phyloP scores from a whole-genome alignment of 805 yeast genomes.

The Lachancea meyersii region DNA sequence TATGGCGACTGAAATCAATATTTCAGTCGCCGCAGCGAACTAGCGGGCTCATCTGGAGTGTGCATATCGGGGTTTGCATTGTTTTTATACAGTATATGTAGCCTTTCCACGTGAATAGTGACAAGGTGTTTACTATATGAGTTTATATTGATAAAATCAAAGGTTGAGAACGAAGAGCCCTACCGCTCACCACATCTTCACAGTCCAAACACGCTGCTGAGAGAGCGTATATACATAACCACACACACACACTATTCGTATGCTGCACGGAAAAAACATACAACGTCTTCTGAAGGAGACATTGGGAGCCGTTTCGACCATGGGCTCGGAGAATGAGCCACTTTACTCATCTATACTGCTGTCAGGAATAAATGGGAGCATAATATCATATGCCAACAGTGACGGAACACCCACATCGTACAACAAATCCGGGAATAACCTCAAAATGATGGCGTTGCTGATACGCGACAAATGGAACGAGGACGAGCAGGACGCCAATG shows the following conservation, averaged over 20 bases:
- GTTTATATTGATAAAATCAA: neutral
- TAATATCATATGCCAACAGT: slow-evolving; percentile 24
- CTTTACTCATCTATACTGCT: slow-evolving; percentile 25
- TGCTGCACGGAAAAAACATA: slow-evolving; percentile 24
- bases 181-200: too few relatives aligned
- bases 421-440: slow-evolving; percentile 20
- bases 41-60: too few relatives aligned
- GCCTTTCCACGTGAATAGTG: neutral
- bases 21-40: too few relatives aligned
- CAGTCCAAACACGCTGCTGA: too few relatives aligned
- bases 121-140: neutral
- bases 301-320: slow-evolving; percentile 17
- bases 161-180: too few relatives aligned
- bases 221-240: too few relatives aligned
- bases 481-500: slow-evolving; percentile 18
- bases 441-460: slow-evolving; percentile 31
- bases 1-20: too few relatives aligned
- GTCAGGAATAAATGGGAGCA: slow-evolving; percentile 26
- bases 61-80: too few relatives aligned
- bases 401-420: slow-evolving; percentile 9
- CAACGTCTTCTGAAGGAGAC: slow-evolving; percentile 16
- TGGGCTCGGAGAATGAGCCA: slow-evolving; percentile 13
- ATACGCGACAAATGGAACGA: slow-evolving; percentile 32
- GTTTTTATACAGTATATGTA: slow-evolving; percentile 1
- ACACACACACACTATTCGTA: slow-evolving; percentile 5